A percentile compares a stretch with the other conserved stretches of the same genome.
Conservation (phyloP, 2,329 filamentous ascomycete genomes). For the Cladosporium sp. region DNA sequence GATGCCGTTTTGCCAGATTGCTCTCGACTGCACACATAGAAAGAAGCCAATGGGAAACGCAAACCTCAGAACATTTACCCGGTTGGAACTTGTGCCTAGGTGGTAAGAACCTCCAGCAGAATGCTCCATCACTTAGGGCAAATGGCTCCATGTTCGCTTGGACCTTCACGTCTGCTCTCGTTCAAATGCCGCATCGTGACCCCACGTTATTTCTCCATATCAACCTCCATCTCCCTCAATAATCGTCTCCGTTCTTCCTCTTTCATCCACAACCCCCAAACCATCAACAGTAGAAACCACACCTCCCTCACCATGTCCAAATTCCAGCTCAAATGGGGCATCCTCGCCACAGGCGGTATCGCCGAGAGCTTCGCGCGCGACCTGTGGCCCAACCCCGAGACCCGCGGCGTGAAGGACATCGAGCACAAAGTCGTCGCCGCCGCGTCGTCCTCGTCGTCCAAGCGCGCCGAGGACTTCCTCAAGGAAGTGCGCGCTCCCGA, state of each 20-base stretch:
- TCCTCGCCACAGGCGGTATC: constrained; percentile 47
- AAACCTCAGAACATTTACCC: no score
- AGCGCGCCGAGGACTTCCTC: constrained; percentile 69
- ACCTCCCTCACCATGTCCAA: constrained; percentile 26
- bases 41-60: no score
- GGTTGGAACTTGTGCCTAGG: no score
- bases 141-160: not conserved
- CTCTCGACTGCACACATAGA: no score
- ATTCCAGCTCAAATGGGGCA: constrained; percentile 37
- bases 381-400: constrained; percentile 67
- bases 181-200: constrained; percentile 7
- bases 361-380: constrained; percentile 64
- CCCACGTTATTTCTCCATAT: constrained; percentile 5
- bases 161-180: not conserved
- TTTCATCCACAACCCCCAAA: not conserved
- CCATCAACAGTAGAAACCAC: not conserved
- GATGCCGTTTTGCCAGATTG: not conserved
- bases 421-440: constrained; percentile 74
- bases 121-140: no score
- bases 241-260: no score
- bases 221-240: not conserved
- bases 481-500: constrained; percentile 64
- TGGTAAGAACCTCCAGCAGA: no score
- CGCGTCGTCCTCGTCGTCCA: constrained; percentile 69
- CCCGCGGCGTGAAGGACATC: constrained; percentile 67